Evolutionary conservation across 164 flowering plant species (phyloP).

Genomic region (Buxus sempervirens): DNA sequence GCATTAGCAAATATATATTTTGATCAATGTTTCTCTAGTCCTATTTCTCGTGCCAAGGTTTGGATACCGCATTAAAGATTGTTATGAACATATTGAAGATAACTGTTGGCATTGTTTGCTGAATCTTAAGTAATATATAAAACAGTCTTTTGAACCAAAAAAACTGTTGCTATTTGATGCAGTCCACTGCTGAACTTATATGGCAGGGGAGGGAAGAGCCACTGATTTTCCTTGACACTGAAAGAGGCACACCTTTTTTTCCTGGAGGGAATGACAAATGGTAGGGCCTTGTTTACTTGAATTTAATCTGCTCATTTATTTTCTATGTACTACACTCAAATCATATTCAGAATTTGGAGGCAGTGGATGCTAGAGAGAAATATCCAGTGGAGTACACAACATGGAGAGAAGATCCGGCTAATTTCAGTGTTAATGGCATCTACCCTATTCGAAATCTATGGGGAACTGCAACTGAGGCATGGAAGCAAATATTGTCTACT

Average conservation of each 20-base stretch:
- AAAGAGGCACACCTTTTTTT: slow-evolving; percentile 67
- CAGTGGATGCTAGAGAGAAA: slow-evolving; percentile 70
- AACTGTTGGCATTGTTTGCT: not conserved
- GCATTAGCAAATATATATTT: slow-evolving; percentile 50
- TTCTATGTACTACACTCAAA: slow-evolving; percentile 23
- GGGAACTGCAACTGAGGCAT: slow-evolving; percentile 56
- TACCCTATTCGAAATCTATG: slow-evolving; percentile 55
- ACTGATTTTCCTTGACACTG: slow-evolving; percentile 73
- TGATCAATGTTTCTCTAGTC: slow-evolving; percentile 73
- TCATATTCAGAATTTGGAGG: slow-evolving; percentile 54
- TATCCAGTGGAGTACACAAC: slow-evolving; percentile 53
- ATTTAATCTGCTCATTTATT: slow-evolving; percentile 4
- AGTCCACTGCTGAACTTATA: slow-evolving; percentile 66
- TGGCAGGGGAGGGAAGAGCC: slow-evolving; percentile 67
- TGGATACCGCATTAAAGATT: not conserved
- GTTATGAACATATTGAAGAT: not conserved
- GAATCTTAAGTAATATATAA: no score
- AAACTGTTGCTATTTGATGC: slow-evolving; percentile 20
- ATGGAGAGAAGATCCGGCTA: slow-evolving; percentile 80
- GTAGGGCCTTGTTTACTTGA: slow-evolving; percentile 14
- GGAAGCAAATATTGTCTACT: slow-evolving; percentile 56
- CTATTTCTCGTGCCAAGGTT: slow-evolving; percentile 81
- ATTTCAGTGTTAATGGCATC: slow-evolving; percentile 53
- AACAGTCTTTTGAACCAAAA: no score
- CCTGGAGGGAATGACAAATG: slow-evolving; percentile 84